Conservation (phyloP, 345 rosid species). For the Tarenaya hassleriana region DNA sequence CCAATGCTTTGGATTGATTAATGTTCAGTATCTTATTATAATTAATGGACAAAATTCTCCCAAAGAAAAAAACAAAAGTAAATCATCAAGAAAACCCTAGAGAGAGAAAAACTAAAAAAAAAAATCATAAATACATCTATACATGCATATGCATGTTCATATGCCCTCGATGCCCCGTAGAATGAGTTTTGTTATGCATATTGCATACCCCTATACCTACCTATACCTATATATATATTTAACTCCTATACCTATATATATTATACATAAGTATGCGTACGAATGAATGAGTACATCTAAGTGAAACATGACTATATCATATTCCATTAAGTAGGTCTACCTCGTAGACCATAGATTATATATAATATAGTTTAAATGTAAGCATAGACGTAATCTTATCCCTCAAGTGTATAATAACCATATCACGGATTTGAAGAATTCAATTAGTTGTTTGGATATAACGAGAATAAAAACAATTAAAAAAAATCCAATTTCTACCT, state of each 20-base stretch:
- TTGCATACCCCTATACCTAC: no score
- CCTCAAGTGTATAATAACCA: conserved; percentile 7
- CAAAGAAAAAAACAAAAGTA: no score
- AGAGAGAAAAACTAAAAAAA: neutral
- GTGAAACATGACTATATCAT: no score
- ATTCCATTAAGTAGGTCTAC: conserved; percentile 17
- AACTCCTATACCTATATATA: neutral
- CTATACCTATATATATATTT: neutral
- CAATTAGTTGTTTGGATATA: conserved; percentile 31
- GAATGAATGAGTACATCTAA: no score
- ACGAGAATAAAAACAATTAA: no score
- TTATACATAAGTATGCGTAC: no score
- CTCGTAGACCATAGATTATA: conserved; percentile 23
- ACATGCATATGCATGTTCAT: neutral
- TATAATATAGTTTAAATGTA: conserved; percentile 14
- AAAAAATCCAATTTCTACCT: no score
- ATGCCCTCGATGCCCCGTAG: no score
- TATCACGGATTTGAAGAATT: conserved; percentile 31
- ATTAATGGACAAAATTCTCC: no score
- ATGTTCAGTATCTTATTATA: no score
- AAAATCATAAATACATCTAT: conserved; percentile 9
- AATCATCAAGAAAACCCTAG: neutral
- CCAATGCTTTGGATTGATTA: conserved; percentile 15
- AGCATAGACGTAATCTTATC: conserved; percentile 25
- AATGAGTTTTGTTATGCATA: neutral